Conservation (phyloP, 352 stramenopile genomes). For the Phytophthora pisi region DNA sequence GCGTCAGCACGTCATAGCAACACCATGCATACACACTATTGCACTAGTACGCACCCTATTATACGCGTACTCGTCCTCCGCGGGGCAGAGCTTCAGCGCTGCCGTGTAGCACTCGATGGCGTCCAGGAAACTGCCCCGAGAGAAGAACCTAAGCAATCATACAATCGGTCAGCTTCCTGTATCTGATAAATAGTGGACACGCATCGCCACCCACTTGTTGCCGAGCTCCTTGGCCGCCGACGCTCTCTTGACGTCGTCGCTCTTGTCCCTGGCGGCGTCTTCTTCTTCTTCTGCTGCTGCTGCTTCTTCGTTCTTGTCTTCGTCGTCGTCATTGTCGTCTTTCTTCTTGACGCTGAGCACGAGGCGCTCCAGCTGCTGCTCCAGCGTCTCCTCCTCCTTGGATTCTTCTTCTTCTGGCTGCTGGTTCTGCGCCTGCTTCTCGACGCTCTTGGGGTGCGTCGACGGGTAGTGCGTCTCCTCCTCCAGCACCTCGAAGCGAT, state of each 20-base stretch:
- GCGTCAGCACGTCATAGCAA: neutral
- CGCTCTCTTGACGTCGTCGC: slow-evolving; percentile 65
- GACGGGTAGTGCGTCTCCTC: slow-evolving; percentile 82
- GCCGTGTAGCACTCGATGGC: slow-evolving; percentile 88
- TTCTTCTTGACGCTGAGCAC: slow-evolving; percentile 41
- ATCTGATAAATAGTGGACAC: neutral
- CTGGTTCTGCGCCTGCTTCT: slow-evolving; percentile 15
- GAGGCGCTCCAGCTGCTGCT: slow-evolving; percentile 67
- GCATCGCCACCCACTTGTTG: slow-evolving; percentile 62
- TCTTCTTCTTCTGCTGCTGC: slow-evolving; percentile 21
- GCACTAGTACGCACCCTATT: slow-evolving; percentile 50
- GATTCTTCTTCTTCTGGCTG: slow-evolving; percentile 10
- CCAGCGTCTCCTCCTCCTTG: slow-evolving; percentile 61
- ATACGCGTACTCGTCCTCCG: slow-evolving; percentile 80
- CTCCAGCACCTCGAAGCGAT: slow-evolving; percentile 85
- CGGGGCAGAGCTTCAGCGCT: slow-evolving; percentile 77
- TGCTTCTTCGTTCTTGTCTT: slow-evolving; percentile 18
- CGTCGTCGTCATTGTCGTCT: slow-evolving; percentile 20
- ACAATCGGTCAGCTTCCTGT: slow-evolving; percentile 4
- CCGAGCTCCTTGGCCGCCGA: slow-evolving; percentile 83
- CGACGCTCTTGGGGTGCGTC: slow-evolving; percentile 36
- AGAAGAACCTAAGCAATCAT: slow-evolving; percentile 59
- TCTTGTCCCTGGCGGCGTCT: neutral
- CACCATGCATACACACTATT: neutral
- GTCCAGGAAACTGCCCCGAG: slow-evolving; percentile 70